These are phyloP conservation scores for Pichia cephalocereana DNA, from an alignment of 805 yeast species.

Conservation along the genomic window DNA sequence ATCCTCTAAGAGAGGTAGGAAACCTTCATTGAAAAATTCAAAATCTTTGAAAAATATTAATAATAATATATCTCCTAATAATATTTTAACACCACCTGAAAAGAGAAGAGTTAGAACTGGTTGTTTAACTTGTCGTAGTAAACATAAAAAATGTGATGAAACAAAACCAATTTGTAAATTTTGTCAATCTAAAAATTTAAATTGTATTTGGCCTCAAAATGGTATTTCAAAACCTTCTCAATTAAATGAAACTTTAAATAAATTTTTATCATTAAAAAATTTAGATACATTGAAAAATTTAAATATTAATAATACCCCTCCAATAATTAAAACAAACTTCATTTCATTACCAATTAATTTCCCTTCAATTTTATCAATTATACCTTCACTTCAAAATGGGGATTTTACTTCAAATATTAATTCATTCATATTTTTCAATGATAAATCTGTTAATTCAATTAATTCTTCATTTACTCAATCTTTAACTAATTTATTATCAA, in stretches of 20 bases:
- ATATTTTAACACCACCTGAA: constrained; percentile 21
- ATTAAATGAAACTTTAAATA: constrained; percentile 4
- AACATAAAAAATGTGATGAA: constrained; percentile 51
- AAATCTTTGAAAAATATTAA: constrained; percentile 13
- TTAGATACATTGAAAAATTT: neutral
- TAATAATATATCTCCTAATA: neutral
- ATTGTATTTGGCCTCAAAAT: constrained; percentile 27
- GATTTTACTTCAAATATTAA: constrained; percentile 2
- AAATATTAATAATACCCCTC: neutral
- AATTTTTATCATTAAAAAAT: constrained; percentile 2
- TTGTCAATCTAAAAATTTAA: constrained; percentile 31
- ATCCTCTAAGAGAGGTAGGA: neutral
- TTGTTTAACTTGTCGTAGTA: constrained; percentile 42
- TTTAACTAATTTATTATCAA: constrained; percentile 5
- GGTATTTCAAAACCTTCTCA: constrained; percentile 6
- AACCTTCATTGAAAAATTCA: neutral
- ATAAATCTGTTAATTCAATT: constrained; percentile 4
- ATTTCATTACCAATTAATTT: constrained; percentile 5
- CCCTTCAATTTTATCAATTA: constrained; percentile 6
- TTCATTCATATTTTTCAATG: constrained; percentile 9
- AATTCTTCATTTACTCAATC: constrained; percentile 3
- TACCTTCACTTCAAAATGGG: constrained; percentile 4
- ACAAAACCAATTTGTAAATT: constrained; percentile 41
- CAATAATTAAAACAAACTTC: neutral
- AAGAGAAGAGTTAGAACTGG: constrained; percentile 35